Conservation (phyloP, 805 yeast genomes). For the Starmerella tilneyi region DNA sequence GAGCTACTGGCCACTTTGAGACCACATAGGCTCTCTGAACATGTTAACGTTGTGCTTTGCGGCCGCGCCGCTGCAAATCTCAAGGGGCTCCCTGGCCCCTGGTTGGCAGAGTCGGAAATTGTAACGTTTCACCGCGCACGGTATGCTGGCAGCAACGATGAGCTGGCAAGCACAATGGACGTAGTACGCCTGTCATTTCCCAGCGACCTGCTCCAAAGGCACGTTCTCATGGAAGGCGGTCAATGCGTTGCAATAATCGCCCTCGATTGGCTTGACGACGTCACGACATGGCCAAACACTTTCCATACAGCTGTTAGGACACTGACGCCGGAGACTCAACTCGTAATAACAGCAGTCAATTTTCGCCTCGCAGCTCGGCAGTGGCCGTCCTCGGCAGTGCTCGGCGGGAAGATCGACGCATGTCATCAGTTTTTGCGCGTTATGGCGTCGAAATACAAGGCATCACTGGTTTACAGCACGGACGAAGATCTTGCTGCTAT, state of each 20-base stretch:
- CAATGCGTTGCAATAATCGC: not conserved
- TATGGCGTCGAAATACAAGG: conserved; percentile 8
- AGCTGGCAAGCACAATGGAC: not conserved
- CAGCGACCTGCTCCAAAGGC: not conserved
- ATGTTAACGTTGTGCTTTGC: not conserved
- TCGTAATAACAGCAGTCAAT: conserved; percentile 9
- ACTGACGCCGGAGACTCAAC: not conserved
- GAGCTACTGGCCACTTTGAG: not conserved
- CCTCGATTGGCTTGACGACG: conserved; percentile 11
- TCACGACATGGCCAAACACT: not conserved
- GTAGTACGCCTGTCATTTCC: not conserved
- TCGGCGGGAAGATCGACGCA: conserved; percentile 9
- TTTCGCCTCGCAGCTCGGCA: not conserved
- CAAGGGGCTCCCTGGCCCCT: conserved; percentile 2
- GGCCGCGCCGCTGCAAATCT: conserved; percentile 2
- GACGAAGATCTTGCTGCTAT: not conserved
- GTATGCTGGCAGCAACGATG: not conserved
- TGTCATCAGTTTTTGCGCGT: conserved; percentile 19
- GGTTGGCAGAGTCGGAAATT: not conserved
- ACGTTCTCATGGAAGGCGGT: not conserved
- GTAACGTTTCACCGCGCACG: conserved; percentile 2
- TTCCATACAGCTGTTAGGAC: not conserved
- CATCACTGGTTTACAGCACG: conserved; percentile 11
- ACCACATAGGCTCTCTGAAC: not conserved
- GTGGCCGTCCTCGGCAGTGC: conserved; percentile 6